Percentiles rank a stretch among this genome's conserved stretches.
Evolutionary conservation across 305 asterid species (phyloP).

Genomic region (Fraxinus platypoda): DNA sequence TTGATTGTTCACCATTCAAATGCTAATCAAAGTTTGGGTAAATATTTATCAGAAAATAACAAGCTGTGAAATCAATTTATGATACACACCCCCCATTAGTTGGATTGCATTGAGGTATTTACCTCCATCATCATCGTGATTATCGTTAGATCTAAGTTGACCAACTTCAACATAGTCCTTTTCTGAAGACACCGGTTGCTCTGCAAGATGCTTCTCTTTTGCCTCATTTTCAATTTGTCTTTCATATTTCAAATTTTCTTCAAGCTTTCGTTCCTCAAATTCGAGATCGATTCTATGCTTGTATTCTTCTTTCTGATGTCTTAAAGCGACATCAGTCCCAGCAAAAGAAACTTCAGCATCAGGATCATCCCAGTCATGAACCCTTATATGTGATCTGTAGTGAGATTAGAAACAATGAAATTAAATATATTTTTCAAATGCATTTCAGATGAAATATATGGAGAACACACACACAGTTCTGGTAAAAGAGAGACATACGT

Average conservation of each 20-base stretch:
- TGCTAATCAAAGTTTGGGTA: not conserved
- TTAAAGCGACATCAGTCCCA: conserved; percentile 43
- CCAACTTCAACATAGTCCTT: conserved; percentile 53
- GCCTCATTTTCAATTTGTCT: conserved; percentile 92
- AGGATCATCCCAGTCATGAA: conserved; percentile 40
- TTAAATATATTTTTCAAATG: not conserved
- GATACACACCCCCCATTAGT: not conserved
- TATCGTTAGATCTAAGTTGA: conserved; percentile 36
- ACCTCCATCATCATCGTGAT: conserved; percentile 47
- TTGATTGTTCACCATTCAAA: not conserved
- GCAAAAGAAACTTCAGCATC: conserved; percentile 32
- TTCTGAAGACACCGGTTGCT: conserved; percentile 44
- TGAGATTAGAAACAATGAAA: conserved; percentile 5
- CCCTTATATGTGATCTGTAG: conserved; percentile 58
- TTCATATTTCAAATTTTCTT: conserved; percentile 90
- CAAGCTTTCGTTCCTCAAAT: conserved; percentile 95
- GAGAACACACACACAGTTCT: conserved; percentile 4
- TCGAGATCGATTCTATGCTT: conserved; percentile 72
- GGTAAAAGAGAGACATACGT: conserved; percentile 40
- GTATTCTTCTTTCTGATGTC: conserved; percentile 61
- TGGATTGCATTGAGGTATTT: conserved; percentile 16
- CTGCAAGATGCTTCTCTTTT: conserved; percentile 79
- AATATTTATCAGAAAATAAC: not conserved
- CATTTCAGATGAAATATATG: conserved; percentile 12
- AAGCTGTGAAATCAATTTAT: conserved; percentile 7